Evolutionary conservation across 2,329 filamentous ascomycete species (phyloP), one percentile per base, ranked within the genome.

Genomic region (Fusarium camptoceras): DNA sequence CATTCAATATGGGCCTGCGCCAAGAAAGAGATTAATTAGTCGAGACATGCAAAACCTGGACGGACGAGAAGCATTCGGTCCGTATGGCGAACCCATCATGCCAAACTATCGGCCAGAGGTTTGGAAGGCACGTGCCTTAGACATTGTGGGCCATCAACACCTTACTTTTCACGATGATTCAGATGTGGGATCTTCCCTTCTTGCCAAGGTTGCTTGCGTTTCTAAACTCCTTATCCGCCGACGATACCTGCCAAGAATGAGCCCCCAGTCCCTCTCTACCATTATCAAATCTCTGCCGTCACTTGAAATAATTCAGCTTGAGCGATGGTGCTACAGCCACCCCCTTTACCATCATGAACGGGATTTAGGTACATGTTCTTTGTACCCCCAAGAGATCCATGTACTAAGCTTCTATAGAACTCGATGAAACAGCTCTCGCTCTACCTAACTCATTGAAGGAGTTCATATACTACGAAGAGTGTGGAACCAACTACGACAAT

Each of bases 151-250:
- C 15, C 3, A 34, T 8, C 7, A 8, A 18, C 9, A 22, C 6
- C 24, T 12, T 10, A 14, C 4, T 4, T 22, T 55, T 0, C 5
- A 16, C 3, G 20, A 30, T 10, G 15, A 24, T 3, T 5, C 14
- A 20, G 18, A 10, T 11, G 11, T 15, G 5, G 18, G 18, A 16
- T 9, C 8, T 15, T 34, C 31, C 4, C 42, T 44, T 48, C 44
- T 63, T 43, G 56, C 51, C 15, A 20, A 41, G 0, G 59, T 53
- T 15, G 22, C 49, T 6, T 59, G 54, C 28, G 66, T 71, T n/a
- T 18, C 28, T 12, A 37, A 47, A 16, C 56, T 72, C 10, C 44
- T 72, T 1, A n/a, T 72, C 24, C 66, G 62, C 4, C 63, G 59
- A 10, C 41, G 39, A 22, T 62, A 68, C 14, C 31, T 58, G 41